phyloP scores from a whole-genome alignment of 2,329 filamentous ascomycete species.

The Colletotrichum sojae region DNA sequence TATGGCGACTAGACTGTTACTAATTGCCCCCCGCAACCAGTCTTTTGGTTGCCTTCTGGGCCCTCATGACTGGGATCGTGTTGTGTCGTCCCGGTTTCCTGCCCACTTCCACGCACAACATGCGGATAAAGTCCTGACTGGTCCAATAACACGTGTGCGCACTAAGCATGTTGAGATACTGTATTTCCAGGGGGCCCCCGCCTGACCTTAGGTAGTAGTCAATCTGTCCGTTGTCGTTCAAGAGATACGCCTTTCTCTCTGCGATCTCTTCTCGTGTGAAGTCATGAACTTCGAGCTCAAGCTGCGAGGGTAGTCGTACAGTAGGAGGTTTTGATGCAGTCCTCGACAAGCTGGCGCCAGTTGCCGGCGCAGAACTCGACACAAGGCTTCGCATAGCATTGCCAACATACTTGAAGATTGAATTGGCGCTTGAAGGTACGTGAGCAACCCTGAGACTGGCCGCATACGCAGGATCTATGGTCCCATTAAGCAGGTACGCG shows the following conservation, averaged over 20 bases:
- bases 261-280: constrained; percentile 94
- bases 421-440: constrained; percentile 80
- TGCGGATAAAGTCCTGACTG: constrained; percentile 87
- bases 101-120: constrained; percentile 91
- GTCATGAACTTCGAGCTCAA: constrained; percentile 97
- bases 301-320: constrained; percentile 69
- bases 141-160: constrained; percentile 97
- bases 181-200: constrained; percentile 90
- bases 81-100: constrained; percentile 76
- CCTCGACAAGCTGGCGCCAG: constrained; percentile 36
- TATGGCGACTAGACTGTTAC: too few relatives aligned
- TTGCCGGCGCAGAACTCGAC: constrained; percentile 60
- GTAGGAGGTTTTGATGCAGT: constrained; percentile 54
- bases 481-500: constrained; percentile 91
- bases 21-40: constrained; percentile 10
- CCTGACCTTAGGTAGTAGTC: constrained; percentile 90
- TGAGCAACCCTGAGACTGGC: constrained; percentile 81
- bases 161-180: constrained; percentile 97
- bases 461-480: constrained; percentile 86
- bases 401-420: constrained; percentile 75
- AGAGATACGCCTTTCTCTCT: constrained; percentile 86
- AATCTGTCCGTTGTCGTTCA: constrained; percentile 97
- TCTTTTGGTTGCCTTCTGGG: constrained; percentile 65
- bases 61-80: constrained; percentile 71
- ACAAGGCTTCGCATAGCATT: constrained; percentile 74